These are phyloP conservation scores for Saccharomycopsis capsularis DNA, from an alignment of 805 yeast genomes.

Conservation along the genomic window DNA sequence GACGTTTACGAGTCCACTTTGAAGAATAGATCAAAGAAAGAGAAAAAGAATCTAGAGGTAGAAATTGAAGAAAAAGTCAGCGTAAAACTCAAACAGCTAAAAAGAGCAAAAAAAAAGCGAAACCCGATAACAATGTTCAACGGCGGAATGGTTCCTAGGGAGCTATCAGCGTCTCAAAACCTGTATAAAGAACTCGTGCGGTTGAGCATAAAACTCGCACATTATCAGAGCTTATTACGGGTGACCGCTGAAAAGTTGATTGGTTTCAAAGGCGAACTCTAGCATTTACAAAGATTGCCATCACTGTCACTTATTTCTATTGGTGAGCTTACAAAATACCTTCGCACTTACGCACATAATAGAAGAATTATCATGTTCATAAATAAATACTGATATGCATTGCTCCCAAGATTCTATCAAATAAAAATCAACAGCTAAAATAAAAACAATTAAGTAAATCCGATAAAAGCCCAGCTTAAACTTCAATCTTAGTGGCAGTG, in stretches of 20 bases:
- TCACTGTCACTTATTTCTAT: no score
- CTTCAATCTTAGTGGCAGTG: conserved; percentile 50
- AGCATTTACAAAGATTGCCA: no score
- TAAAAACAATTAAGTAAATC: background rate
- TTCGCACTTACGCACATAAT: no score
- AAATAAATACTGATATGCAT: background rate
- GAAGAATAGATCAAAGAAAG: conserved; percentile 1
- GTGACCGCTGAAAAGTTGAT: no score
- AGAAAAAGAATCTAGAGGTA: background rate
- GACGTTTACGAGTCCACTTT: background rate
- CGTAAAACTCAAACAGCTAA: background rate
- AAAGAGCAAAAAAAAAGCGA: conserved; percentile 3
- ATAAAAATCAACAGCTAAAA: background rate
- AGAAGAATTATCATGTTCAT: no score
- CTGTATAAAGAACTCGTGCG: conserved; percentile 3
- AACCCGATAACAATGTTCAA: conserved; percentile 21
- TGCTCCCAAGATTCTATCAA: background rate
- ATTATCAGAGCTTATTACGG: no score
- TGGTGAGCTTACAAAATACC: no score
- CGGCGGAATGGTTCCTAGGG: conserved; percentile 22
- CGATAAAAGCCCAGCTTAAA: conserved; percentile 16
- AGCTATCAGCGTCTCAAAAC: conserved; percentile 5
- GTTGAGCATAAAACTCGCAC: conserved; percentile 1
- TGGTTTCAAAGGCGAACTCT: no score
- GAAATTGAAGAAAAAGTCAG: background rate